Evolutionary conservation across 2,329 filamentous ascomycete species (phyloP).

Genomic region (Penicillium sp.): DNA sequence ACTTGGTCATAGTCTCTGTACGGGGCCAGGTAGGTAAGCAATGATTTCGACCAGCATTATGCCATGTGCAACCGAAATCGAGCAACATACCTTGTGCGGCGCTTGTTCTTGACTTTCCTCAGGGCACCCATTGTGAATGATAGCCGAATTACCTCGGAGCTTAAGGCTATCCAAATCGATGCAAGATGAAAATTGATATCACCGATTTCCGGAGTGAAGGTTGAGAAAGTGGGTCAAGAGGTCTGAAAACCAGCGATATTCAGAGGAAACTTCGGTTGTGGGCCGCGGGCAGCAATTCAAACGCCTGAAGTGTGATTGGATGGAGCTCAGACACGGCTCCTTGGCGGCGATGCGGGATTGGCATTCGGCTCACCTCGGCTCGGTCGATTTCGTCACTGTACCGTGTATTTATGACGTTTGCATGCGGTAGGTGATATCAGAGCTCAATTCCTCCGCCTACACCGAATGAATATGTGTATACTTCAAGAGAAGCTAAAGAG

Average conservation of each 20-base stretch:
- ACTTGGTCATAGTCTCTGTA: slow-evolving; percentile 88
- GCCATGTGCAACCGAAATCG: neutral
- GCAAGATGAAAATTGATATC: slow-evolving; percentile 23
- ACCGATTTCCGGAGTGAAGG: slow-evolving; percentile 39
- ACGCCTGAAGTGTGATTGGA: slow-evolving; percentile 30
- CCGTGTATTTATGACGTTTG: slow-evolving; percentile 27
- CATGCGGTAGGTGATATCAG: slow-evolving; percentile 11
- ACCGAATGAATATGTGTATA: no score
- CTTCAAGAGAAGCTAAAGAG: no score
- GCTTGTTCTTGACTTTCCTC: slow-evolving; percentile 67
- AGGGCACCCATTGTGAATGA: slow-evolving; percentile 61
- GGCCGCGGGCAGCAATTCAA: slow-evolving; percentile 24
- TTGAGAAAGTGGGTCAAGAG: slow-evolving; percentile 28
- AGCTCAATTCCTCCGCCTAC: no score
- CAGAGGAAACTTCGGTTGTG: slow-evolving; percentile 31
- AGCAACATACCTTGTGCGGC: slow-evolving; percentile 59
- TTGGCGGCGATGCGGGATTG: slow-evolving; percentile 23
- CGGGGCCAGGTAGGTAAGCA: slow-evolving; percentile 29
- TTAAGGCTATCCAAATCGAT: slow-evolving; percentile 18
- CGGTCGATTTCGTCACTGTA: slow-evolving; percentile 30
- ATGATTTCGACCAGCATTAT: neutral
- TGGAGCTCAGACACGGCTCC: slow-evolving; percentile 12
- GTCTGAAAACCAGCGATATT: slow-evolving; percentile 11
- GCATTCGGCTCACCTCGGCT: slow-evolving; percentile 38
- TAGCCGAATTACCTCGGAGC: slow-evolving; percentile 16